Conservation (phyloP, 148 eudicot species). For the Fagopyrum homotropicum region DNA sequence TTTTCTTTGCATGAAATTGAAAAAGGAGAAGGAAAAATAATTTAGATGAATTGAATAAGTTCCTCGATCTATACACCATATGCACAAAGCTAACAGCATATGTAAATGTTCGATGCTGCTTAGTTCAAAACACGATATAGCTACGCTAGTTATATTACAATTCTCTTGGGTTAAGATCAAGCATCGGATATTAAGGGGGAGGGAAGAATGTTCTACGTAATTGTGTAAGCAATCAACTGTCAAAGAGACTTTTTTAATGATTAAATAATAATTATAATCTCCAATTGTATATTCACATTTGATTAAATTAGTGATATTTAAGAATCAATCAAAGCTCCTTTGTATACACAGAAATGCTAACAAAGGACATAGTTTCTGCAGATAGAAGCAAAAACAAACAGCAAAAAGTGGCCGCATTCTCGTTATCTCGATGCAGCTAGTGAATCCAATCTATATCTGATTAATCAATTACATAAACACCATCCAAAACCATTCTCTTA, state of each 20-base stretch:
- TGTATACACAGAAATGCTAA: too few relatives aligned
- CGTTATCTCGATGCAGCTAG: not conserved
- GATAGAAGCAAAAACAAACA: too few relatives aligned
- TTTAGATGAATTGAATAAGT: not conserved
- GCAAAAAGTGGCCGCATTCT: too few relatives aligned
- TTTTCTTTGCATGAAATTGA: constrained; percentile 16
- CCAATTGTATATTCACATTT: not conserved
- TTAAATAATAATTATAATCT: not conserved
- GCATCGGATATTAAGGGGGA: too few relatives aligned
- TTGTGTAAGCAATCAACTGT: too few relatives aligned
- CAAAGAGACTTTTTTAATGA: too few relatives aligned
- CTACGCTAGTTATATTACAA: not conserved
- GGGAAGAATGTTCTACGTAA: too few relatives aligned
- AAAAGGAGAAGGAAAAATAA: not conserved
- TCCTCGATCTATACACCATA: not conserved
- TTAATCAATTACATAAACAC: not conserved
- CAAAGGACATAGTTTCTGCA: too few relatives aligned
- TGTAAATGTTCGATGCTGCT: not conserved
- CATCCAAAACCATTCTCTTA: not conserved
- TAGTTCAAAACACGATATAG: not conserved
- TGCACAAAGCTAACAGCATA: not conserved
- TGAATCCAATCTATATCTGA: not conserved
- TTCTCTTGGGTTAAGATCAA: not conserved
- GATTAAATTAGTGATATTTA: not conserved
- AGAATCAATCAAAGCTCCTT: not conserved